These are phyloP conservation scores for Geotrichum bryndzae DNA, from an alignment of 1,139 yeast genomes.

Conservation along the genomic window DNA sequence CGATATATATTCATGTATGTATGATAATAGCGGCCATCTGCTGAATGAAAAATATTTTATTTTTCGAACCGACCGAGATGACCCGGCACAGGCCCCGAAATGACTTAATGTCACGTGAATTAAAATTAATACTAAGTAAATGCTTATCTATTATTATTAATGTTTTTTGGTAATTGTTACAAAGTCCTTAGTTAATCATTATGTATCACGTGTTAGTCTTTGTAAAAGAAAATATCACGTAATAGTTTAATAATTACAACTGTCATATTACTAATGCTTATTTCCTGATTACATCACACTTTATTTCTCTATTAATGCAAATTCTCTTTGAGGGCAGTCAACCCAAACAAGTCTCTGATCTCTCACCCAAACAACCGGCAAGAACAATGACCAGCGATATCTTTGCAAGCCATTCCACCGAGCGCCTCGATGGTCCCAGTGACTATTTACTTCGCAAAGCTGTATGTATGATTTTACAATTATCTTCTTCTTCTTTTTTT, in stretches of 20 bases:
- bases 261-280: no score
- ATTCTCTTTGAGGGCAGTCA: not conserved
- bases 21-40: not conserved
- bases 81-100: not conserved
- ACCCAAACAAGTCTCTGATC: not conserved
- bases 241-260: no score
- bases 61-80: not conserved
- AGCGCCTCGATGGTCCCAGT: constrained; percentile 74
- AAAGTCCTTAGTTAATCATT: no score
- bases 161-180: not conserved
- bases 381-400: not conserved
- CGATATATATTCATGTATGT: not conserved
- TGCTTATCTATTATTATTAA: not conserved
- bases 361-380: not conserved
- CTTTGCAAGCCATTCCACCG: constrained; percentile 44
- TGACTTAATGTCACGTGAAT: not conserved
- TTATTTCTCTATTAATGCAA: no score
- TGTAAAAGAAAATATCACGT: no score
- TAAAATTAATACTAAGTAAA: no score
- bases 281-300: no score
- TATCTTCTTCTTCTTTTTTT: constrained; percentile 19
- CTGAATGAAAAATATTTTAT: not conserved
- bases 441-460: constrained; percentile 72
- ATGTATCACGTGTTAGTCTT: no score
- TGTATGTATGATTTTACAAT: constrained; percentile 36